These are phyloP conservation scores for Podospora anserina DNA, from an alignment of 495 filamentous ascomycete genomes.

Conservation along the genomic window DNA sequence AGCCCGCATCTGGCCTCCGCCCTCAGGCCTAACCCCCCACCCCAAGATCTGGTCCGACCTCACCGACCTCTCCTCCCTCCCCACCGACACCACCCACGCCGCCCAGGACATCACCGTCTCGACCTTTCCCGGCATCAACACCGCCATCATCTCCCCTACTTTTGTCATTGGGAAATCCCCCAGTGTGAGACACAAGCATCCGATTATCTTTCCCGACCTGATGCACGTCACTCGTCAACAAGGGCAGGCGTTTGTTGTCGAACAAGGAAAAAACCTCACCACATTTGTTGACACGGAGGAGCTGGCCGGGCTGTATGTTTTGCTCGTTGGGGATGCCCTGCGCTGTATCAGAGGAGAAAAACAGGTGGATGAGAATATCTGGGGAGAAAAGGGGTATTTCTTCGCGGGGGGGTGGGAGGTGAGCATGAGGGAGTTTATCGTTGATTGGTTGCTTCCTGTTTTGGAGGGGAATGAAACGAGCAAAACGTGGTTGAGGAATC, in stretches of 20 bases:
- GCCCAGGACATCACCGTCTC: conserved; percentile 8
- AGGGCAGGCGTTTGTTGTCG: conserved; percentile 7
- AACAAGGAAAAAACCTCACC: conserved; percentile 11
- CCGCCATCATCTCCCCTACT: conserved; percentile 17
- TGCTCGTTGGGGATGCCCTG: conserved; percentile 9
- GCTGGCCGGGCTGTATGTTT: conserved; percentile 17
- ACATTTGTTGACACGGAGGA: conserved; percentile 16
- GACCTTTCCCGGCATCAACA: conserved; percentile 8
- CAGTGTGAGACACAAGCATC: conserved; percentile 5
- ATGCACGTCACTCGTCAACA: background rate
- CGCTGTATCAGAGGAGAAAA: background rate
- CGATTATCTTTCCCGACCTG: conserved; percentile 17
- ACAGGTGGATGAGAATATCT: background rate
- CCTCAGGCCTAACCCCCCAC: background rate
- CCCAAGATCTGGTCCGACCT: conserved; percentile 18
- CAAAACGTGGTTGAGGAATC: background rate
- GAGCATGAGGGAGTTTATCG: conserved; percentile 11
- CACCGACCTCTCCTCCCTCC: conserved; percentile 14
- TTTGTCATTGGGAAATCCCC: conserved; percentile 19
- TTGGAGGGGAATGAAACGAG: conserved; percentile 5
- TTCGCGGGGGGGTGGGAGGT: conserved; percentile 13
- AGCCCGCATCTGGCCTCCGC: conserved; percentile 16
- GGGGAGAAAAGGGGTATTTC: conserved; percentile 16
- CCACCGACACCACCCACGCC: conserved; percentile 14
- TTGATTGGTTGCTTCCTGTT: background rate